Base-by-base conservation (phyloP, 2,329 filamentous ascomycete genomes). In the Scedosporium aurantiacum region DNA sequence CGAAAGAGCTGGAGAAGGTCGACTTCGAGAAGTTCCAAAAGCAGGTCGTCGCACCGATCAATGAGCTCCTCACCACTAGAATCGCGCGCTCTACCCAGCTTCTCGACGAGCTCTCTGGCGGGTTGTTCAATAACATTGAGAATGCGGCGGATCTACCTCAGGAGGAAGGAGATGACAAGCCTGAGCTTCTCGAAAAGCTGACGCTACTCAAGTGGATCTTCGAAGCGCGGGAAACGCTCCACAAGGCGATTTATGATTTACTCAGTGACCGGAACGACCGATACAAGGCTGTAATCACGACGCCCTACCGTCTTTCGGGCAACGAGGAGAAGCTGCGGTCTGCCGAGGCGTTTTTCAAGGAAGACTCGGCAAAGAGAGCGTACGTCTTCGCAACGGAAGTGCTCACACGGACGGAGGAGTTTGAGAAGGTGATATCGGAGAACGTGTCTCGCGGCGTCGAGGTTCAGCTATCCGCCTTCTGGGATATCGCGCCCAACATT, bases 201-300 rank as follows among this genome's bases (percentile, higher is more conserved):
- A 97, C 93, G 0, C 82, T 97, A 57, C 80, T 97, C 14, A 99
- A 97, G 70, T 97, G 94, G 92, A 85, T 97, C 7, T 97, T 97
- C 67, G 94, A 99, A 71, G 88, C 89, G 1, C 86, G 92, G n/a
- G 94, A 99, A 74, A 81, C 83, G 56, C 79, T 97, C 7, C 88
- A 97, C 74, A 86, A 90, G 52, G 89, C 91, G 67, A 83, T 93
- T 60, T 96, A 91, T 69, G 89, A 95, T 67, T 77, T 97, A 10
- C 82, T 96, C 40, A 87, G 86, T 21, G 90, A 92, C 70, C 88
- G 92, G 59, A 94, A 96, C 68, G 83, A 91, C 63, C 87, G 90
- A 40, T 97, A 96, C 73, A 86, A 89, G 66, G 85, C 89, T 61
- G 87, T 97, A 67, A 88, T 97, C 6, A 76, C 95, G 6, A 83